Percentiles rank a stretch among this genome's conserved stretches.
Evolutionary conservation across 2,329 filamentous ascomycete species (phyloP).

Genomic region (Cercospora brassicicola): DNA sequence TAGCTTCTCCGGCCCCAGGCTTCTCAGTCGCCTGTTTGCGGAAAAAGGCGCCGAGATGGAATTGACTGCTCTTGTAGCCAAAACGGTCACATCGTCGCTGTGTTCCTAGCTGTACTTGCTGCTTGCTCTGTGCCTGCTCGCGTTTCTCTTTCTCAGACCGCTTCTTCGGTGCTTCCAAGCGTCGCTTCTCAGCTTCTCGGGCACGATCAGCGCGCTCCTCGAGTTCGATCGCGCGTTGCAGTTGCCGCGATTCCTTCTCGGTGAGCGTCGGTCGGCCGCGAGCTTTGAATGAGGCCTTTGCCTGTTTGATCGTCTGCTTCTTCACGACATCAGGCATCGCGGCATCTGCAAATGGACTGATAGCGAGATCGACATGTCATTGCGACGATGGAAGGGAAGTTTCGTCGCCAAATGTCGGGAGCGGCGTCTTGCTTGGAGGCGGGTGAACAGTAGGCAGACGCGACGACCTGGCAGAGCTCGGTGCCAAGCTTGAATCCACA

Average conservation of each 20-base stretch:
- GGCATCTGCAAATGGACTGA: neutral
- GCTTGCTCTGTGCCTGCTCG: slow-evolving; percentile 23
- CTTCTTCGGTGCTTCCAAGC: slow-evolving; percentile 36
- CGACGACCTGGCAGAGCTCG: neutral
- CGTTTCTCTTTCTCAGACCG: slow-evolving; percentile 31
- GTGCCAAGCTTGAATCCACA: neutral
- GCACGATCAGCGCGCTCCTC: slow-evolving; percentile 38
- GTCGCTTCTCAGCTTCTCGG: slow-evolving; percentile 38
- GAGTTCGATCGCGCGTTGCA: slow-evolving; percentile 39
- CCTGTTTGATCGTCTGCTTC: slow-evolving; percentile 40
- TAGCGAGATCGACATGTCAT: neutral
- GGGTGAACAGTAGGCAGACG: neutral
- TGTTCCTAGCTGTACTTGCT: slow-evolving; percentile 29
- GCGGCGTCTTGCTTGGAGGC: neutral
- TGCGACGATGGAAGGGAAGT: neutral
- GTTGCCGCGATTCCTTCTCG: slow-evolving; percentile 36
- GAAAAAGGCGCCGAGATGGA: slow-evolving; percentile 41
- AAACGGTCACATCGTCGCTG: slow-evolving; percentile 38
- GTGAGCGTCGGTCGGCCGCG: slow-evolving; percentile 36
- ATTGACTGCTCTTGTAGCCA: slow-evolving; percentile 40
- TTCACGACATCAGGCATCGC: slow-evolving; percentile 26
- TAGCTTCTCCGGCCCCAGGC: neutral
- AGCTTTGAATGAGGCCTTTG: slow-evolving; percentile 41
- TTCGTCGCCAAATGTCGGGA: neutral
- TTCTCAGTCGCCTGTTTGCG: slow-evolving; percentile 15